Evolutionary conservation across 139 green algal genomes (phyloP).

Genomic region (Pleodorina starrii): DNA sequence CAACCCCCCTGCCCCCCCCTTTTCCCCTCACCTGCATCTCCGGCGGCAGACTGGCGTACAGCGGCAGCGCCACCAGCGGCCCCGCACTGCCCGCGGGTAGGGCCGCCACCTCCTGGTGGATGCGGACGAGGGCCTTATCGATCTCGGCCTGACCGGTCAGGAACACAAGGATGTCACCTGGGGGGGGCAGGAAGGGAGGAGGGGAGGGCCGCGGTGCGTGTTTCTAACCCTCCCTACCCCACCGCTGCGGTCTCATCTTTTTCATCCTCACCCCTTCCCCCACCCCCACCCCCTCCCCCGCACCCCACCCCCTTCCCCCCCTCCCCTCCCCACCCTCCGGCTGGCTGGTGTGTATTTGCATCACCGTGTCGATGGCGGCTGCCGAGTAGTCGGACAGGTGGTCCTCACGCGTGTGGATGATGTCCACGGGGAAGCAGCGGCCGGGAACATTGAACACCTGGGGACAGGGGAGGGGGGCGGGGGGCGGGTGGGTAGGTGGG

Average conservation of each 20-base stretch:
- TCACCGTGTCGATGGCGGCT: constrained; percentile 74
- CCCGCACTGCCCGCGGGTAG: constrained; percentile 70
- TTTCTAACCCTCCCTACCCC: no score
- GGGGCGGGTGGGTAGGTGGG: neutral
- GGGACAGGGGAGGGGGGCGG: neutral
- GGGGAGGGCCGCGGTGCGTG: no score
- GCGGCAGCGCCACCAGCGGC: constrained; percentile 88
- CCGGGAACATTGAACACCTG: constrained; percentile 89
- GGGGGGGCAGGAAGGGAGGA: neutral
- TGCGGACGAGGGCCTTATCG: constrained; percentile 74
- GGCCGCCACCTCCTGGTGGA: constrained; percentile 70
- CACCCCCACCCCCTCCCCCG: neutral
- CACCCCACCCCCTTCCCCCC: neutral
- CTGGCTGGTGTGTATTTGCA: constrained; percentile 87
- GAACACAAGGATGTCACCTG: constrained; percentile 89
- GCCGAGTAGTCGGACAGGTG: constrained; percentile 70
- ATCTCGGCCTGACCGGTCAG: constrained; percentile 96
- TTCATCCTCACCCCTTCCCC: neutral
- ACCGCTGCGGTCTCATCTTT: no score
- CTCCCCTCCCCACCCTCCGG: constrained; percentile 54
- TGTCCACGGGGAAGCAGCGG: constrained; percentile 87
- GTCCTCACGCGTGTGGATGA: constrained; percentile 80
- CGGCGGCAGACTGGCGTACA: constrained; percentile 93
- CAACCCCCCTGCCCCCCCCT: no score
- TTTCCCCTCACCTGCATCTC: constrained; percentile 86